A percentile compares a stretch with the other conserved stretches of the same genome.
These are phyloP conservation scores for Amylocarpus encephaloides DNA, from an alignment of 2,329 filamentous ascomycete species.

Conservation along the genomic window DNA sequence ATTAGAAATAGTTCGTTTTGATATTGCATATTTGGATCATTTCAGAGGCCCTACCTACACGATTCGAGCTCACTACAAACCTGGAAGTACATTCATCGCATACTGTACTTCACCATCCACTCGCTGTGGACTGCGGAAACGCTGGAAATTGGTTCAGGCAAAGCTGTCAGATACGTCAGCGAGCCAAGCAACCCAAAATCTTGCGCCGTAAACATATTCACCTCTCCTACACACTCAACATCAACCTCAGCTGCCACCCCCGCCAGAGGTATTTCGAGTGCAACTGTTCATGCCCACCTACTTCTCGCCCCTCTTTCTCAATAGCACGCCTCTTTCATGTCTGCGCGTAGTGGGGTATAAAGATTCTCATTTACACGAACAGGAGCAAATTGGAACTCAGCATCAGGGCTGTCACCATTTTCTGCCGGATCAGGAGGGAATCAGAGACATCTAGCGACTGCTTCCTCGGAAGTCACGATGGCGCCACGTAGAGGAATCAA, in stretches of 20 bases:
- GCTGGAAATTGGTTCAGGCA: slow-evolving; percentile 5
- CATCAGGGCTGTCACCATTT: background rate
- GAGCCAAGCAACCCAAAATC: slow-evolving; percentile 3
- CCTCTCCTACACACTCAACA: background rate
- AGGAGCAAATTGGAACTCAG: slow-evolving; percentile 8
- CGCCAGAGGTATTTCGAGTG: background rate
- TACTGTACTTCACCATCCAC: background rate
- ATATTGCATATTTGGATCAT: no score
- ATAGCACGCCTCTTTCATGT: slow-evolving; percentile 6
- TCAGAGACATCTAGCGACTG: slow-evolving; percentile 4
- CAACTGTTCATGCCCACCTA: no score
- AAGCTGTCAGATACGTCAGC: slow-evolving; percentile 15
- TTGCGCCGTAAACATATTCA: background rate
- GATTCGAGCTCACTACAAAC: no score
- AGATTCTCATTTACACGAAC: slow-evolving; percentile 1
- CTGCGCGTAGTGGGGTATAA: slow-evolving; percentile 1
- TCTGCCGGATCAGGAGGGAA: slow-evolving; percentile 8
- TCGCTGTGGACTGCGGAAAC: background rate
- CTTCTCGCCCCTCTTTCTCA: no score
- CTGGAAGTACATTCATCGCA: background rate
- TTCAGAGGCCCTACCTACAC: no score
- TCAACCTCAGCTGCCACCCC: background rate
- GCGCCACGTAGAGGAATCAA: slow-evolving; percentile 47
- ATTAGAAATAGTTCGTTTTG: no score
- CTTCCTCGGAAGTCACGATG: slow-evolving; percentile 28